Evolutionary conservation across 495 filamentous ascomycete species (phyloP).

Genomic region (Oidiodendron maius): DNA sequence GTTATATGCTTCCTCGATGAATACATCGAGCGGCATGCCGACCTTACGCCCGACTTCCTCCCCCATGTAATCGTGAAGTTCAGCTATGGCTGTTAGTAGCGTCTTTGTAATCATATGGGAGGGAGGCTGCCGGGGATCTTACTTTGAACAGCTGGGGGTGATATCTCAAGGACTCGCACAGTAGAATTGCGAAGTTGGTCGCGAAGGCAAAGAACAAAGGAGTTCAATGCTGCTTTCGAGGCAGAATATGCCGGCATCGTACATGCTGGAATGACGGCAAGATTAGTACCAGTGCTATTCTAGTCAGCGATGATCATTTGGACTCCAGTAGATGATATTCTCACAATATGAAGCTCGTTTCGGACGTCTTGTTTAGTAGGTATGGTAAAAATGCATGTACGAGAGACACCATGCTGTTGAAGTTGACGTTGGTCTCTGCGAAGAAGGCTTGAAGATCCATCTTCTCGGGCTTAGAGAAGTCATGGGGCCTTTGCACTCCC

Average conservation of each 20-base stretch:
- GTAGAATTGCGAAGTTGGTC: constrained; percentile 39
- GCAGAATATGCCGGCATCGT: constrained; percentile 37
- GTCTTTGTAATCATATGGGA: constrained; percentile 6
- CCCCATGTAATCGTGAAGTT: constrained; percentile 4
- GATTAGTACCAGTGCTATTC: constrained; percentile 30
- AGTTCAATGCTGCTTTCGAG: constrained; percentile 41
- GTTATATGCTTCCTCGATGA: constrained; percentile 41
- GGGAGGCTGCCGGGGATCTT: no score
- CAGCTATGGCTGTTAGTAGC: background rate
- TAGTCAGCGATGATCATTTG: background rate
- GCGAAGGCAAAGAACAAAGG: constrained; percentile 41
- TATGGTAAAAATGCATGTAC: constrained; percentile 52
- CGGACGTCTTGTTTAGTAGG: constrained; percentile 37
- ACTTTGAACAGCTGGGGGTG: constrained; percentile 53
- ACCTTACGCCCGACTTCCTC: constrained; percentile 9
- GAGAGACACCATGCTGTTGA: constrained; percentile 46
- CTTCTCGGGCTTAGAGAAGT: constrained; percentile 47
- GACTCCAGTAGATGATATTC: background rate
- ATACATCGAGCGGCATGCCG: constrained; percentile 52
- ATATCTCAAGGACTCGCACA: constrained; percentile 50
- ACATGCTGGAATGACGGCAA: constrained; percentile 33
- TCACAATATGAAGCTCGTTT: constrained; percentile 28
- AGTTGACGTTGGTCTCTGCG: constrained; percentile 53
- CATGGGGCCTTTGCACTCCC: constrained; percentile 39
- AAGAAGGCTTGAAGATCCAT: constrained; percentile 42